Conservation (phyloP, 2,329 filamentous ascomycete genomes). For the Botrytis tulipae region DNA sequence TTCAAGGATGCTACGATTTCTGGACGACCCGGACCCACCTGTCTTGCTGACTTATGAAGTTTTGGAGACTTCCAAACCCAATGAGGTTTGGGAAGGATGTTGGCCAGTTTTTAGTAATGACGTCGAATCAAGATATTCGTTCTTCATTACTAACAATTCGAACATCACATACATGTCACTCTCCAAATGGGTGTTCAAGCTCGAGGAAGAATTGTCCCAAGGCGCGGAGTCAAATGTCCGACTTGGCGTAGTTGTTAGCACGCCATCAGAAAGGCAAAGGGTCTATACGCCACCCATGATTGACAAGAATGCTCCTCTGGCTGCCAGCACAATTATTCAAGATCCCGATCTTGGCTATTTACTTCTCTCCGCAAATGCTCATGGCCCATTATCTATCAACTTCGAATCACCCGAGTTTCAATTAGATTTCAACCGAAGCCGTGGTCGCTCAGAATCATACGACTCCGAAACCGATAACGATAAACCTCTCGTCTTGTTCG, state of each 20-base stretch:
- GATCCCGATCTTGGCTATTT: slow-evolving; percentile 65
- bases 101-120: slow-evolving; percentile 65
- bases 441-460: slow-evolving; percentile 45
- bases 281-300: slow-evolving; percentile 55
- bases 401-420: slow-evolving; percentile 59
- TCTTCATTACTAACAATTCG: slow-evolving; percentile 60
- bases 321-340: slow-evolving; percentile 53
- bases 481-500: slow-evolving; percentile 53
- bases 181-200: slow-evolving; percentile 60
- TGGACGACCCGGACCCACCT: slow-evolving; percentile 44
- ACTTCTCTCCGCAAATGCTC: slow-evolving; percentile 57
- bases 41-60: slow-evolving; percentile 61
- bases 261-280: slow-evolving; percentile 46
- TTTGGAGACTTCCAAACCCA: slow-evolving; percentile 56
- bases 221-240: slow-evolving; percentile 45
- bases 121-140: slow-evolving; percentile 59
- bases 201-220: slow-evolving; percentile 60
- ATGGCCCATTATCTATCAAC: slow-evolving; percentile 56
- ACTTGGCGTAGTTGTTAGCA: slow-evolving; percentile 27
- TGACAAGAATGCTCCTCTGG: slow-evolving; percentile 47
- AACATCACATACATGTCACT: slow-evolving; percentile 61
- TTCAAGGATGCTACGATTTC: slow-evolving; percentile 44
- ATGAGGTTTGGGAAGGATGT: slow-evolving; percentile 54
- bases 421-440: slow-evolving; percentile 45
- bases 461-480: slow-evolving; percentile 42